A percentile compares a stretch with the other conserved stretches of the same genome.
phyloP scores from a whole-genome alignment of 768 basidiomycete species.

The Amanita subjunquillea region DNA sequence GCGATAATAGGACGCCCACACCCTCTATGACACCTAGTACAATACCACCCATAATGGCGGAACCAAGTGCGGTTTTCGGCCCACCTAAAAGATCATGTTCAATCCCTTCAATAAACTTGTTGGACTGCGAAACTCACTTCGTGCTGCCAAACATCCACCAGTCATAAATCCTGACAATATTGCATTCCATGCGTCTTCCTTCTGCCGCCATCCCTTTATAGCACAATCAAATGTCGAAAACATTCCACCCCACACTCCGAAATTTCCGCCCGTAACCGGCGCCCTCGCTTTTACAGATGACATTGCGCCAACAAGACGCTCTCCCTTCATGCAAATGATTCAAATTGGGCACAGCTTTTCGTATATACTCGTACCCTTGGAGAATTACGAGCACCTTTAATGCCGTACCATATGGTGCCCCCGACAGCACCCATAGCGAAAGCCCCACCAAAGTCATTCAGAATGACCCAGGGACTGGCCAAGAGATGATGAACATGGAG shows the following conservation, averaged over 20 bases:
- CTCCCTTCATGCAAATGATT: constrained; percentile 49
- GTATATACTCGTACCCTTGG: constrained; percentile 56
- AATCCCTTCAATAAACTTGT: not conserved
- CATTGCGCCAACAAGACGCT: constrained; percentile 86
- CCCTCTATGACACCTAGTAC: constrained; percentile 91
- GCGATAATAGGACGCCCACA: constrained; percentile 84
- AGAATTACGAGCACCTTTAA: constrained; percentile 95
- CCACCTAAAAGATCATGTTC: constrained; percentile 49
- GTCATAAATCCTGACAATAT: constrained; percentile 98
- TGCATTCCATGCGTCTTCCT: constrained; percentile 98
- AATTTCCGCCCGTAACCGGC: constrained; percentile 96
- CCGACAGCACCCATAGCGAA: constrained; percentile 98
- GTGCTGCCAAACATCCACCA: constrained; percentile 87
- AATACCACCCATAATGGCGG: constrained; percentile 95
- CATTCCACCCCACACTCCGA: constrained; percentile 94
- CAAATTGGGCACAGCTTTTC: not conserved
- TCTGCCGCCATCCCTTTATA: constrained; percentile 92
- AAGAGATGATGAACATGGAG: not conserved
- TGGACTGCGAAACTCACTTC: constrained; percentile 56
- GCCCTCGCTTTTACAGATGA: constrained; percentile 97
- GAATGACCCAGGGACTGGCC: constrained; percentile 90
- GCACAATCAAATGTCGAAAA: constrained; percentile 99
- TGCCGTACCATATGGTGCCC: constrained; percentile 97
- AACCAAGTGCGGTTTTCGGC: constrained; percentile 80
- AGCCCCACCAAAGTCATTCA: constrained; percentile 96